Conservation (phyloP, 2,329 filamentous ascomycete genomes). For the Diplodia mutila region DNA sequence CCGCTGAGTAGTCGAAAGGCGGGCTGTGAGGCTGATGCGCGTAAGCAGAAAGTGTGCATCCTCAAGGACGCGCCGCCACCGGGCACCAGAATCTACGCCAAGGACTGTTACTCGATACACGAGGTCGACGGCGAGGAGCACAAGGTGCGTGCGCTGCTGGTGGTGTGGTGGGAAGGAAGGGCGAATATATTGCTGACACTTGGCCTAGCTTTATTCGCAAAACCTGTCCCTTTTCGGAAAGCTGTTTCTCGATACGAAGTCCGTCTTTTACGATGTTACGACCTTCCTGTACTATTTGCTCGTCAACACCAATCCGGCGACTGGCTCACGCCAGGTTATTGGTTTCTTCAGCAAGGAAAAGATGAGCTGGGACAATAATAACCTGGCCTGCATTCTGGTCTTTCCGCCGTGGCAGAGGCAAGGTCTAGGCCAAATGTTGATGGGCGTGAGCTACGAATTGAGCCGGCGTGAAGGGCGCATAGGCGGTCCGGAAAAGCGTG, state of each 20-base stretch:
- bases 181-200: neutral
- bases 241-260: slow-evolving; percentile 97
- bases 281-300: slow-evolving; percentile 95
- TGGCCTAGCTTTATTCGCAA: slow-evolving; percentile 74
- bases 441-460: slow-evolving; percentile 92
- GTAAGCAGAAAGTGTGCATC: slow-evolving; percentile 48
- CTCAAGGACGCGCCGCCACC: slow-evolving; percentile 55
- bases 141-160: slow-evolving; percentile 46
- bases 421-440: slow-evolving; percentile 83
- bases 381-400: slow-evolving; percentile 91
- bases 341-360: slow-evolving; percentile 99
- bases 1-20: neutral
- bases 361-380: slow-evolving; percentile 98
- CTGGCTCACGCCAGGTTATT: slow-evolving; percentile 61
- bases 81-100: slow-evolving; percentile 75
- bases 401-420: slow-evolving; percentile 96
- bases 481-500: slow-evolving; percentile 87
- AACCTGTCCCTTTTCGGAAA: slow-evolving; percentile 96
- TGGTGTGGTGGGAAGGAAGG: neutral
- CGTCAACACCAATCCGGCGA: slow-evolving; percentile 48
- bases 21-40: neutral
- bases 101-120: slow-evolving; percentile 83
- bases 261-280: slow-evolving; percentile 94
- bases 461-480: slow-evolving; percentile 80
- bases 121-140: slow-evolving; percentile 90